Evolutionary conservation across 306 rosid genomes (phyloP).

Genomic region (Acacia melanoxylon): DNA sequence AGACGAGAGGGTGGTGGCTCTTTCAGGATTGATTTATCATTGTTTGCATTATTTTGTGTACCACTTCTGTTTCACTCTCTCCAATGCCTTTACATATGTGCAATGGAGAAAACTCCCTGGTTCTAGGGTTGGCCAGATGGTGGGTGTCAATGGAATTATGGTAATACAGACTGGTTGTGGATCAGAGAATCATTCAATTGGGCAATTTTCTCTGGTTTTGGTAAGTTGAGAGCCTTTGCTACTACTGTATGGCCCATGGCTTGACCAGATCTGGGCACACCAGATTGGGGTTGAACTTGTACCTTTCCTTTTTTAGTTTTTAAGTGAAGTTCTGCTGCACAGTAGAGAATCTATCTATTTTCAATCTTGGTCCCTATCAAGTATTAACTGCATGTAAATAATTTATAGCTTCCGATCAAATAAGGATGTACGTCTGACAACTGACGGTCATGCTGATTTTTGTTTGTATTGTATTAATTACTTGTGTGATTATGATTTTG

Average conservation of each 20-base stretch:
- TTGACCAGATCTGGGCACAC: background rate
- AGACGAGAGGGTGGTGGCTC: background rate
- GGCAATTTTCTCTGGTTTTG: background rate
- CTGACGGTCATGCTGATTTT: background rate
- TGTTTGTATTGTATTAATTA: background rate
- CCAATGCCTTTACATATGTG: background rate
- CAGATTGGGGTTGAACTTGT: background rate
- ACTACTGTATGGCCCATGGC: background rate
- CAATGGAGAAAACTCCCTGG: conserved; percentile 23
- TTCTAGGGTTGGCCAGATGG: conserved; percentile 23
- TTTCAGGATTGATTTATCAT: background rate
- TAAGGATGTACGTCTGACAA: background rate
- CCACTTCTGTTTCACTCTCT: background rate
- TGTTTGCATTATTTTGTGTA: background rate
- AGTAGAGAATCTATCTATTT: background rate
- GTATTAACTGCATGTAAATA: background rate
- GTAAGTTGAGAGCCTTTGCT: background rate
- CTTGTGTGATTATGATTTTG: background rate
- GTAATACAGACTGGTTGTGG: background rate
- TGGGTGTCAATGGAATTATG: conserved; percentile 23
- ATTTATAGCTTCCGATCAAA: background rate
- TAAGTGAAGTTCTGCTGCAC: background rate
- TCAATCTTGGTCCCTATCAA: background rate
- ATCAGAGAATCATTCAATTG: background rate
- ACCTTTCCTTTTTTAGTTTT: background rate